Evolutionary conservation across 345 rosid species (phyloP), one percentile per base, ranked within the genome.

Genomic region (Salix viminalis): DNA sequence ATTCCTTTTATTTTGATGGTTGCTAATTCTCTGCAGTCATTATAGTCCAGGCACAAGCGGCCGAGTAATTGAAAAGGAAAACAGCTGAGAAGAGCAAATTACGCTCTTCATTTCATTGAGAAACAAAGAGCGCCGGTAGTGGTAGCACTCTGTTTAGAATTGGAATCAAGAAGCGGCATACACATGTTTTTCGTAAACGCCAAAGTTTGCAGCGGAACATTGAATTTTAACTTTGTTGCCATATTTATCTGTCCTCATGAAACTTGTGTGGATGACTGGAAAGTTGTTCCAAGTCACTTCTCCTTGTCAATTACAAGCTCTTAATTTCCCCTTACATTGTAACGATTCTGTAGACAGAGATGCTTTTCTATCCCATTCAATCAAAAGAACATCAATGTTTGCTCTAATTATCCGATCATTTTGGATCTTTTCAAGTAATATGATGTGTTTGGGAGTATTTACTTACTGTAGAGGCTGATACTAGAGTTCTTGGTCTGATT

Each of bases 41-140:
- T 58, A 39, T 91, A 91, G 99, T 91, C 83, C 88, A 86, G 84
- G 90, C 90, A 32, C 90, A 83, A 80, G 88, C 92, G 52, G 86
- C 87, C 73, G 90, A 83, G 75, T 91, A 89, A 77, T 80, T 90
- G 88, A 86, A 87, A 72, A 84, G 76, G 86, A 93, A 82, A 78
- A 78, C 76, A 70, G 72, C 60, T 12, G 89, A 80, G 77, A 84
- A 69, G 72, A 79, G 76, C 66, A 84, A 81, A 71, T 75, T 48
- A 18, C 60, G 76, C 77, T 36, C 82, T 75, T 68, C 64, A 37
- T 28, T 70, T 69, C 73, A 68, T 70, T 69, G 70, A 72, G 86
- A 52, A 80, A 48, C 58, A 52, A 71, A 80, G 41, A 76, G 54
- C 65, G 56, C 75, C 18, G 93, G 90, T 24, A 90, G 90, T 21